Evolutionary conservation across 2,329 filamentous ascomycete species (phyloP).

Genomic region (Fusarium bulbicola): DNA sequence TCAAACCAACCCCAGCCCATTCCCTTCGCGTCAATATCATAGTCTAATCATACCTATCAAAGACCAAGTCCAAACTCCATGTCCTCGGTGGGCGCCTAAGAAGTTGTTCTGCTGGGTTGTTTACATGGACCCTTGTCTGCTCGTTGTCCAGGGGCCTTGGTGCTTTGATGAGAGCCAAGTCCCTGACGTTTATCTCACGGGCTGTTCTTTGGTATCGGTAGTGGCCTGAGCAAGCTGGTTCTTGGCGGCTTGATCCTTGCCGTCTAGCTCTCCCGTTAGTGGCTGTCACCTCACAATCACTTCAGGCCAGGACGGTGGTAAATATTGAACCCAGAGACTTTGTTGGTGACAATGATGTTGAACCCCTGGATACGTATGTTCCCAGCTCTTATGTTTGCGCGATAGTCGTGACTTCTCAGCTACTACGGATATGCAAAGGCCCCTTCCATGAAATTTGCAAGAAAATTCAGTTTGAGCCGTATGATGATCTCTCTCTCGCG

Average conservation of each 20-base stretch:
- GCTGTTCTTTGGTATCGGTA: neutral
- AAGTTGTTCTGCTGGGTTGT: conserved; percentile 34
- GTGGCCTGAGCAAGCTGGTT: conserved; percentile 17
- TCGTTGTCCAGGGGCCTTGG: conserved; percentile 33
- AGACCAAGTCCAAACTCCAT: neutral
- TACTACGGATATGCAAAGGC: neutral
- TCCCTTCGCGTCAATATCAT: conserved; percentile 20
- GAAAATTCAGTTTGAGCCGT: neutral
- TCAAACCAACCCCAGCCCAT: conserved; percentile 14
- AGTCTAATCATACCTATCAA: neutral
- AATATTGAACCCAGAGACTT: conserved; percentile 18
- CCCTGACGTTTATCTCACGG: conserved; percentile 27
- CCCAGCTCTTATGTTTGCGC: neutral
- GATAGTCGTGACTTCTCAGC: neutral
- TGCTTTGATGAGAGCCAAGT: conserved; percentile 32
- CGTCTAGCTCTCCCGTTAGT: conserved; percentile 30
- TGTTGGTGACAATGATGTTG: conserved; percentile 21
- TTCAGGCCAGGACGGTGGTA: conserved; percentile 37
- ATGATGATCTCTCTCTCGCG: neutral
- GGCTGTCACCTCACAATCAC: conserved; percentile 32
- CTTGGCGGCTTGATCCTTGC: conserved; percentile 23
- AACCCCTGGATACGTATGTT: neutral
- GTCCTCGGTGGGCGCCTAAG: conserved; percentile 8
- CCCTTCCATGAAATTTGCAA: neutral
- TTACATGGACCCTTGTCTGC: conserved; percentile 26